A percentile compares a stretch with the other conserved stretches of the same genome.
Conservation (phyloP, 495 filamentous ascomycete genomes). For the Chaetomium cochliodes region DNA sequence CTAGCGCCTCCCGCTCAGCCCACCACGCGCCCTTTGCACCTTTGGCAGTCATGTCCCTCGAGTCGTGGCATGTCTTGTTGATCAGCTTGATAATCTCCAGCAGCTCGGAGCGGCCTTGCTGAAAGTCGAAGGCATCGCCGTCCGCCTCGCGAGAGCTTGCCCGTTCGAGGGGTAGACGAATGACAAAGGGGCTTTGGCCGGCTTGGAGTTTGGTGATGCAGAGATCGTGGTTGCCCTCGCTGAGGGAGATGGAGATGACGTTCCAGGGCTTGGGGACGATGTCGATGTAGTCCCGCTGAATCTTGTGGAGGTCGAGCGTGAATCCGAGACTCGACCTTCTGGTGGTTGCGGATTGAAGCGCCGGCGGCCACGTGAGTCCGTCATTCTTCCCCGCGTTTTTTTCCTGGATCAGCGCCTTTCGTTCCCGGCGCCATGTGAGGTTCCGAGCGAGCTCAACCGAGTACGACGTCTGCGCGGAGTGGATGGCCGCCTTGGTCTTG, state of each 20-base stretch:
- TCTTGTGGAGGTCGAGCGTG: conserved; percentile 51
- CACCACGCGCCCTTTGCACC: conserved; percentile 83
- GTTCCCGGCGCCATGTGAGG: conserved; percentile 58
- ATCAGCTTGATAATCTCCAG: conserved; percentile 74
- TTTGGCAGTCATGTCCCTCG: conserved; percentile 44
- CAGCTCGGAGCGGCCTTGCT: conserved; percentile 72
- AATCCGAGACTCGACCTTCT: conserved; percentile 41
- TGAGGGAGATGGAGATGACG: conserved; percentile 79
- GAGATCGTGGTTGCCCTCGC: conserved; percentile 75
- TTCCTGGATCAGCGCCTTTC: conserved; percentile 50
- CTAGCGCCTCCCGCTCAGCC: conserved; percentile 75
- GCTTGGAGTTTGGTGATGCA: conserved; percentile 74
- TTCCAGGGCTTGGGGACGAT: conserved; percentile 82
- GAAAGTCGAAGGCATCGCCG: conserved; percentile 79
- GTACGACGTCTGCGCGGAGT: conserved; percentile 59
- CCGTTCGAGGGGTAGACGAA: conserved; percentile 79
- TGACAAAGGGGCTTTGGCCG: conserved; percentile 72
- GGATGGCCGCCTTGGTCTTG: conserved; percentile 45
- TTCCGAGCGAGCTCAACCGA: conserved; percentile 63
- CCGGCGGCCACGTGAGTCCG: conserved; percentile 33
- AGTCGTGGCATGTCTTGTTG: conserved; percentile 72
- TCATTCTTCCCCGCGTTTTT: conserved; percentile 33
- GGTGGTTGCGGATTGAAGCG: conserved; percentile 24
- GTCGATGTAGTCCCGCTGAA: conserved; percentile 71
- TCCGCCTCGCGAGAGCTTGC: conserved; percentile 77